Base-by-base conservation (phyloP, 176 grass and related monocot species). In the Neostapfia colusana region DNA sequence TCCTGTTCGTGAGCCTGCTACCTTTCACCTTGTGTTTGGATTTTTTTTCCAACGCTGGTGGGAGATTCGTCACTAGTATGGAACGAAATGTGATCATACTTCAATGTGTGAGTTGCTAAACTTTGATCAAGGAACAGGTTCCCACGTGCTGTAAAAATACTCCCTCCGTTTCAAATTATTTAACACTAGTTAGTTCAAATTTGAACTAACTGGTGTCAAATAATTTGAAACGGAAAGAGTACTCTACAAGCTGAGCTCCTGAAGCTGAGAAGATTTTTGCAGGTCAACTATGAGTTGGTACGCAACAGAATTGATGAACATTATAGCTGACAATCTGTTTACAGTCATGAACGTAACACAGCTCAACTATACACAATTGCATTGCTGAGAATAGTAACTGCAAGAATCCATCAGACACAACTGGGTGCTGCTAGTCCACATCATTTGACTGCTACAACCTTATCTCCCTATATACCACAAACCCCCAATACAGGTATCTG, bases 391-490 rank as follows among this genome's bases (percentile, higher is more conserved):
- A 74, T 35, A 44, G 44, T 51, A 62, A 51, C 31, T 9, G 37
- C n/a, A 48, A 28, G 39, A 77, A 63, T 58, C 18, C 18, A 58
- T 4, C 48, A 80, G 15, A 73, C 69, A 28, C 77, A 81, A 42
- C 10, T 18, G 55, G 67, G 34, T 50, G 57, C 65, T 81, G 50
- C 45, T 42, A 57, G n/a, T 38, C 60, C 56, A 76, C 46, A 82
- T 70, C 73, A 72, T 58, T 63, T 50, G 60, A 65, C 72, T 87
- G 50, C 69, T 87, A 78, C 43, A 51, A 78, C 74, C 67, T 53
- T 34, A 37, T 67, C 43, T 67, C 61, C 34, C 60, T 83, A 66
- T 50, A 61, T 59, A 83, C 66, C 50, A 79, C 71, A 56, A 7
- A 35, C 61, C 61, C 43, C 27, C 67, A 71, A 71, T 72, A 35